Evolutionary conservation across 2,329 filamentous ascomycete genomes (phyloP), one percentile per base, ranked within the genome.

Genomic region (Nemania sp.): DNA sequence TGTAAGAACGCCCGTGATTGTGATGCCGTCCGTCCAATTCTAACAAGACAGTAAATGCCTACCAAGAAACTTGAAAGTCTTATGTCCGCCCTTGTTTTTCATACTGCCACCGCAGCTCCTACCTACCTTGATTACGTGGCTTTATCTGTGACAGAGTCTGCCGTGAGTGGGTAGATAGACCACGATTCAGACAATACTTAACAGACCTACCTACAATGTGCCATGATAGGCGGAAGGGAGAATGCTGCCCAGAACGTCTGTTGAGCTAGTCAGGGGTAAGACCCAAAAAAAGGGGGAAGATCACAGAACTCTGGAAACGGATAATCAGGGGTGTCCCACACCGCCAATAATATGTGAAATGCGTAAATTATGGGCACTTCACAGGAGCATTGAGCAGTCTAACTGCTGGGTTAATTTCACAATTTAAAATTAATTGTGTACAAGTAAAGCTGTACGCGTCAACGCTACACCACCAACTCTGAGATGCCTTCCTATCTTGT

Each of bases 381-480:
- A 56, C 62, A 62, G 52, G 52, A 52, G 39, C 42, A 50, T 15
- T 15, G 20, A 45, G 37, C n/a, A 50, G 40, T n/a, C 42, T 39
- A n/a, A 52, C 32, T 47, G 53, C 39, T 48, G 3, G 53, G 37
- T 17, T 56, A 64, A 60, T 62, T 57, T 59, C 18, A 59, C 32
- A 53, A 52, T 49, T 63, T 63, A 62, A 64, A 35, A 64, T 64
- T 64, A 62, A 59, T 21, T 53, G 42, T 62, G 35, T 39, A 56
- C 37, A 34, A 39, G 35, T 43, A 42, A 49, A 47, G 32, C 20
- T 35, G 52, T 57, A 62, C 62, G 62, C 62, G 62, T 64, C 62
- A 62, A 63, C 54, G 18, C 54, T 34, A 29, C 54, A 35, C 43
- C 60, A 57, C 45, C 47, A 46, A 18, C 53, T 46, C 45, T 20